These are phyloP conservation scores for Pyrus bretschneideri DNA, from an alignment of 306 rosid species.

Conservation along the genomic window DNA sequence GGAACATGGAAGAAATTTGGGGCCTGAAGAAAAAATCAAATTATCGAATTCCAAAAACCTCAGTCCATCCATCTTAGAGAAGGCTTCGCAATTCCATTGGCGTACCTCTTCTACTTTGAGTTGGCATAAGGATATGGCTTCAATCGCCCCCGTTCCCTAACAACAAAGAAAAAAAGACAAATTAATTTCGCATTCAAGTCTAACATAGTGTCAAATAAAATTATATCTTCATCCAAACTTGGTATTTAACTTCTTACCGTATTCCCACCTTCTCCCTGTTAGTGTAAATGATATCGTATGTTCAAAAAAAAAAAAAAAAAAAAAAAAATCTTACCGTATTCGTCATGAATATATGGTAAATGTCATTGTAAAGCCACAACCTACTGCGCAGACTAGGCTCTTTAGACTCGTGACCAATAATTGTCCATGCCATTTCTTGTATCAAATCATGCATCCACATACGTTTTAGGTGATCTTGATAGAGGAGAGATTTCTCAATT, in stretches of 20 bases:
- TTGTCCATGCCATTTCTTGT: conserved; percentile 9
- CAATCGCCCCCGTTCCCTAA: background rate
- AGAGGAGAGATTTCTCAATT: background rate
- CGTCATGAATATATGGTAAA: no score
- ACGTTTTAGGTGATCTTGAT: no score
- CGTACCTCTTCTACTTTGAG: background rate
- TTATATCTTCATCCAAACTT: background rate
- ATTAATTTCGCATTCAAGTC: background rate
- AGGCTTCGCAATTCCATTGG: background rate
- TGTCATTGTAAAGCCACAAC: no score
- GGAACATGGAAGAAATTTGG: conserved; percentile 2
- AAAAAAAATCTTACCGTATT: no score
- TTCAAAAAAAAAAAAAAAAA: no score
- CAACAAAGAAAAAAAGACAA: background rate
- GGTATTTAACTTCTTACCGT: background rate
- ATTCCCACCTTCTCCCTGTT: background rate
- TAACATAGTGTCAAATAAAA: background rate
- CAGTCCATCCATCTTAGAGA: conserved; percentile 15
- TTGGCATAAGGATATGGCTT: background rate
- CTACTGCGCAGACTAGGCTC: no score
- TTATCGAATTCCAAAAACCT: background rate
- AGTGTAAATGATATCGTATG: no score
- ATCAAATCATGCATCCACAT: conserved; percentile 5
- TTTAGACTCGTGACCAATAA: background rate
- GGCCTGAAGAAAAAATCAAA: background rate